Base-by-base conservation (phyloP, 2,329 filamentous ascomycete genomes). In the Colletotrichum costaricense region DNA sequence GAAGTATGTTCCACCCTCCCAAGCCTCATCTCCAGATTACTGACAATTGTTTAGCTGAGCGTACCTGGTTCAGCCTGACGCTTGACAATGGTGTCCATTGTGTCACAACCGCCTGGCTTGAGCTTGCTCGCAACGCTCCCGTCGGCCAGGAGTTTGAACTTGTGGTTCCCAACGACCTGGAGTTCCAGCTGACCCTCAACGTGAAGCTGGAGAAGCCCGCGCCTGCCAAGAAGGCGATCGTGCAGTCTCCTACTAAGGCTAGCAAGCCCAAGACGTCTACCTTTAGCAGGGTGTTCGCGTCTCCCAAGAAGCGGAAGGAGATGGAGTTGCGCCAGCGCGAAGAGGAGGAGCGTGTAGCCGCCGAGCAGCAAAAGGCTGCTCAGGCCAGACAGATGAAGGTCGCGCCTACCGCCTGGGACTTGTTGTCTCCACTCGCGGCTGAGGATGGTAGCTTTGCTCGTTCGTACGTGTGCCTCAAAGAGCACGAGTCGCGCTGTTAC, bases 81-180 rank as follows among this genome's bases (percentile, higher is more conserved):
- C 89, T 99, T n/a, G 97, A 99, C 83, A 99, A 99, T 76, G 97
- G 97, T 30, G 91, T 99, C 1, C 97, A 99, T 82, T 99, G 97
- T 79, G 97, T 99, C 19, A 99, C 97, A 0, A 99, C 97, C 4
- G 93, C 95, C 0, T 98, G 95, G 94, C 88, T 98, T 9, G 97
- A 99, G 82, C 88, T 99, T 73, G 95, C 95, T 24, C 93, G 94
- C 77, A 96, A 94, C 73, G 96, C 97, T 2, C 95, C 97, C 0
- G 98, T 99, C 77, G 97, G 96, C 7, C 97, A 99, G 80, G 97
- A 99, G 81, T 99, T 99, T 78, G 97, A 99, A 84, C 91, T 99
- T 57, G 95, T 98, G 38, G 97, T 99, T 30, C 93, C 97, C 63
- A 97, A 98, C 77, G 97, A 99, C 78, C 91, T 99, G n/a, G 97